Base-by-base conservation (phyloP, 768 basidiomycete species). In the Roridomyces roridus region DNA sequence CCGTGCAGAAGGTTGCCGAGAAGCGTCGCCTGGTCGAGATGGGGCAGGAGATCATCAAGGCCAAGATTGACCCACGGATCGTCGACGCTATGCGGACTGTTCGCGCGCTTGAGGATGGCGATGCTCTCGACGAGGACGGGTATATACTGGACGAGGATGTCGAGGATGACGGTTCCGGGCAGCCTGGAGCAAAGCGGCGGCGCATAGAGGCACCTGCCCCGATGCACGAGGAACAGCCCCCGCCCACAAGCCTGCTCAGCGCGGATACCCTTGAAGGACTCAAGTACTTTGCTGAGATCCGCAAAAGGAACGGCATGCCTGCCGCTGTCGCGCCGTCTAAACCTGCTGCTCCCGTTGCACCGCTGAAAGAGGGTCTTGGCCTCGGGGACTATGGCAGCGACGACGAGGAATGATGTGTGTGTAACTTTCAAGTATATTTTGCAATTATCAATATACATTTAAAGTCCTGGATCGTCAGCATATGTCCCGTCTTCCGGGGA, bases 201-300 rank as follows among this genome's bases (percentile, higher is more conserved):
- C 56, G 65, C 49, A 65, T 64, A 50, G 72, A 71, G 36, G 69
- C 66, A 35, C 64, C 72, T 28, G 68, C 68, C 29, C 63, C 62
- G 46, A 63, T 70, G n/a, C 58, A 64, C 40, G 51, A 67, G 35
- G 65, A 70, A 48, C 64, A 75, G 55, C 70, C 72, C 5, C 70
- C 74, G 48, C 70, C 82, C 1, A 70, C 65, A 25, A 89, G 94
- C 0, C 71, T 99, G 36, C 77, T 99, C 31, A 92, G 80, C 53
- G 80, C 86, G 5, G 94, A 96, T 65, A 91, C 96, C 11, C 69
- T 98, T 23, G 93, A 96, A 65, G 91, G 94, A 43, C 74, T 99
- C 46, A 92, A 88, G 70, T 96, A 93, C 67, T 94, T 97, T 68
- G 88, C 95, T 8, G 89, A 94, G 71, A 87, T 98, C 62, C 84